Conservation (phyloP, 2,329 filamentous ascomycete genomes). For the Fonsecaea erecta region DNA sequence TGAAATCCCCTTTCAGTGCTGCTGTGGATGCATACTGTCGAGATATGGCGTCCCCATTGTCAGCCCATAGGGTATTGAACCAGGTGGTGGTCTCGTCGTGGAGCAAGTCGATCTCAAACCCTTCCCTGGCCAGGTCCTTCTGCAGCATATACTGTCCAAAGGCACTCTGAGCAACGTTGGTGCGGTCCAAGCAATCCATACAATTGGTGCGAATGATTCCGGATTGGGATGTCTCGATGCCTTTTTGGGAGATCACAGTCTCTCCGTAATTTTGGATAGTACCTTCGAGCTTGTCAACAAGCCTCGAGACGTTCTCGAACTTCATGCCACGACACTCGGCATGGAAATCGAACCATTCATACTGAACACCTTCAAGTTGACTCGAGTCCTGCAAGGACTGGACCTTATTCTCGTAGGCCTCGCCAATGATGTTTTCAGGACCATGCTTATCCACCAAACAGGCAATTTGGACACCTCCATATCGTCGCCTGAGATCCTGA, state of each 20-base stretch:
- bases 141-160: constrained; percentile 84
- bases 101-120: constrained; percentile 75
- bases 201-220: constrained; percentile 93
- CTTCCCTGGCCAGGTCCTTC: constrained; percentile 73
- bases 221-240: constrained; percentile 59
- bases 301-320: constrained; percentile 87
- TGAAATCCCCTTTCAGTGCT: constrained; percentile 96
- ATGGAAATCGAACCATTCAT: constrained; percentile 99
- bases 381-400: constrained; percentile 68
- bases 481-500: constrained; percentile 67
- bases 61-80: constrained; percentile 97
- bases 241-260: constrained; percentile 61
- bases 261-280: constrained; percentile 74
- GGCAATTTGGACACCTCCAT: constrained; percentile 77
- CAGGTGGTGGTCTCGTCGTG: constrained; percentile 79
- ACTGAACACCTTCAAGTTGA: constrained; percentile 63
- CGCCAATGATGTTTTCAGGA: constrained; percentile 77
- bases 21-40: constrained; percentile 95
- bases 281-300: constrained; percentile 71
- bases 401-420: constrained; percentile 73
- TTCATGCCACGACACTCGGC: constrained; percentile 92
- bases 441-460: constrained; percentile 89
- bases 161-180: constrained; percentile 93
- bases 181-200: constrained; percentile 97
- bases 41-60: constrained; percentile 94